Conservation (phyloP, 192 early-diverging fungal genomes). For the Jimgerdemannia flammicorona region DNA sequence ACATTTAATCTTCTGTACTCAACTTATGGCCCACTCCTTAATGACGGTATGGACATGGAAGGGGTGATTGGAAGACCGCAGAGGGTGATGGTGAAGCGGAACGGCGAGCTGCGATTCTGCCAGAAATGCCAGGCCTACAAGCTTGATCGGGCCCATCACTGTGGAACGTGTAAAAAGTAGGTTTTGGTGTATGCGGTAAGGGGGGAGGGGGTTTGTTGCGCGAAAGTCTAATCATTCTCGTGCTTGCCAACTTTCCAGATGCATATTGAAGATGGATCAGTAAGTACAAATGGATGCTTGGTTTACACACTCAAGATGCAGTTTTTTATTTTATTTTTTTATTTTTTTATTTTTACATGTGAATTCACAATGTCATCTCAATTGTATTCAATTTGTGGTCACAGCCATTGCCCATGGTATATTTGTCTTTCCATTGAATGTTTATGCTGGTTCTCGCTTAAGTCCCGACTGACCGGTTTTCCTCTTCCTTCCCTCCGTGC, state of each 20-base stretch:
- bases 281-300: slow-evolving; percentile 5
- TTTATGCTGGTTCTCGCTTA: not conserved
- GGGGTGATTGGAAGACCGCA: not conserved
- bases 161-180: slow-evolving; percentile 30
- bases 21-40: not conserved
- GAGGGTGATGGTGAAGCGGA: slow-evolving; percentile 19
- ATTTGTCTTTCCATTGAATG: not conserved
- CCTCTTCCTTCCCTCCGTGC: not conserved
- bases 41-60: not conserved
- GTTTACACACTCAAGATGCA: too few relatives aligned
- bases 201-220: not conserved
- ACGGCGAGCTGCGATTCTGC: slow-evolving; percentile 27
- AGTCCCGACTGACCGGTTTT: not conserved
- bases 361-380: not conserved
- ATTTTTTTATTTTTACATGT: too few relatives aligned
- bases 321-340: too few relatives aligned
- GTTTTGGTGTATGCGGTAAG: not conserved
- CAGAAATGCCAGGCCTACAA: slow-evolving; percentile 31
- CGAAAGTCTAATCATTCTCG: not conserved
- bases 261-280: slow-evolving; percentile 38
- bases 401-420: slow-evolving; percentile 36
- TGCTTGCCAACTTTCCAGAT: slow-evolving; percentile 2
- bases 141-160: slow-evolving; percentile 32
- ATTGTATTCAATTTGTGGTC: not conserved
- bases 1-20: not conserved